Evolutionary conservation across 305 asterid genomes (phyloP), one percentile per base, ranked within the genome.

Genomic region (Caryopteris hybrid): DNA sequence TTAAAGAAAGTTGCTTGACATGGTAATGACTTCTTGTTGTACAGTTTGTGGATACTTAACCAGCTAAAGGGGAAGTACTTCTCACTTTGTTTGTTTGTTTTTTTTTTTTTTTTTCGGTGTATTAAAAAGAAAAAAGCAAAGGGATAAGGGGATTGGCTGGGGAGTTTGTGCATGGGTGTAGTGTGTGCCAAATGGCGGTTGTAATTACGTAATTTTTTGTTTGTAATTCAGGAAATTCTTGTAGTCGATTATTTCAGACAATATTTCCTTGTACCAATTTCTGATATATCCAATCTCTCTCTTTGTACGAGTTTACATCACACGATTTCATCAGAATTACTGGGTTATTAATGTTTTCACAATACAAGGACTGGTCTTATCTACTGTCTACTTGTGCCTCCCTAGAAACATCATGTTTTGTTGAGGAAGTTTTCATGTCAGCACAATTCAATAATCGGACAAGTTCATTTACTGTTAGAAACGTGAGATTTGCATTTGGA

Each of bases 41-140:
- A 91, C 90, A 85, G 85, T 79, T 79, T 84, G 79, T 78, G 83
- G 87, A 68, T 72, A 59, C 31, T 38, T 80, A 74, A 78, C 80
- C 77, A 70, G 61, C 70, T 75, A 57, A 36, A 72, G 47, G 57
- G 51, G 17, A 71, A 70, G 46, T 56, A 72, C 60, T 53, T 45
- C 51, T 68, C 39, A 57, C 66, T 53, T 12, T 20, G 23, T 61
- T 45, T 55, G 4, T 13, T 42, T 33, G 8, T 25, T 23, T 17
- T 38, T 13, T n/a, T 14, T 63, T n/a, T 29, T 55, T 20, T 61
- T 54, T 25, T 16, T 38, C 9, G 43, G 11, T 9, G 46, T n/a
- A n/a, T n/a, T n/a, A n/a, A n/a, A n/a, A n/a, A n/a, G n/a, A n/a
- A n/a, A n/a, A n/a, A 29, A 36, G 45, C 43, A 45, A 10, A 39